A percentile compares a stretch with the other conserved stretches of the same genome.
phyloP scores from a whole-genome alignment of 2,329 filamentous ascomycete genomes.

The Curvularia spicifera region DNA sequence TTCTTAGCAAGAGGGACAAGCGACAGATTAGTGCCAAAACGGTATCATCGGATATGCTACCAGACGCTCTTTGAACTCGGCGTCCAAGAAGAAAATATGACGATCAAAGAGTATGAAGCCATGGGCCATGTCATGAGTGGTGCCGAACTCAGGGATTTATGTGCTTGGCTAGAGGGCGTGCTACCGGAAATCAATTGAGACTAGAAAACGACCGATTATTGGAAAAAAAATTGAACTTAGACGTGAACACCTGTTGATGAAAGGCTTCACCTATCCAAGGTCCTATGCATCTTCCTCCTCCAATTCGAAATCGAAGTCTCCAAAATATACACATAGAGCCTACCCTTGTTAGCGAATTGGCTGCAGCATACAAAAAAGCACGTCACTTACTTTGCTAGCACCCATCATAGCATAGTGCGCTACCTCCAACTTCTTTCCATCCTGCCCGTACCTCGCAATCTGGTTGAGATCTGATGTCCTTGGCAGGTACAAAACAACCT shows the following conservation, averaged over 20 bases:
- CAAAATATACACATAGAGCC: slow-evolving; percentile 66
- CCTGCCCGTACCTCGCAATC: slow-evolving; percentile 43
- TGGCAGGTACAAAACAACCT: slow-evolving; percentile 80
- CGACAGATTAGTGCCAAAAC: slow-evolving; percentile 57
- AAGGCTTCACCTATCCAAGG: neutral
- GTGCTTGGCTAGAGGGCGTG: slow-evolving; percentile 52
- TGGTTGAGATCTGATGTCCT: slow-evolving; percentile 57
- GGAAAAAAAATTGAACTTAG: neutral
- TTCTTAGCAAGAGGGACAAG: slow-evolving; percentile 57
- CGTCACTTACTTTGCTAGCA: slow-evolving; percentile 75
- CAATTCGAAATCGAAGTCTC: slow-evolving; percentile 55
- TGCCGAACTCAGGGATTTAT: slow-evolving; percentile 56
- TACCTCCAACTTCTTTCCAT: slow-evolving; percentile 45
- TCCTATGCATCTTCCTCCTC: slow-evolving; percentile 21
- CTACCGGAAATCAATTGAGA: slow-evolving; percentile 37
- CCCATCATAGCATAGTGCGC: slow-evolving; percentile 88
- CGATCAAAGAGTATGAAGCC: slow-evolving; percentile 57
- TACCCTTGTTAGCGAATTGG: slow-evolving; percentile 17
- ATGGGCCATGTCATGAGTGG: slow-evolving; percentile 55
- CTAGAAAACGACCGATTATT: neutral
- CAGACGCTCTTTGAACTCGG: slow-evolving; percentile 51
- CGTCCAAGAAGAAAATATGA: slow-evolving; percentile 48
- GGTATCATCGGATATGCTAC: slow-evolving; percentile 52
- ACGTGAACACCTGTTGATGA: neutral
- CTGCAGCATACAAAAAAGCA: neutral